Conservation (phyloP, 2,329 filamentous ascomycete genomes). For the Sporothrix mexicana region DNA sequence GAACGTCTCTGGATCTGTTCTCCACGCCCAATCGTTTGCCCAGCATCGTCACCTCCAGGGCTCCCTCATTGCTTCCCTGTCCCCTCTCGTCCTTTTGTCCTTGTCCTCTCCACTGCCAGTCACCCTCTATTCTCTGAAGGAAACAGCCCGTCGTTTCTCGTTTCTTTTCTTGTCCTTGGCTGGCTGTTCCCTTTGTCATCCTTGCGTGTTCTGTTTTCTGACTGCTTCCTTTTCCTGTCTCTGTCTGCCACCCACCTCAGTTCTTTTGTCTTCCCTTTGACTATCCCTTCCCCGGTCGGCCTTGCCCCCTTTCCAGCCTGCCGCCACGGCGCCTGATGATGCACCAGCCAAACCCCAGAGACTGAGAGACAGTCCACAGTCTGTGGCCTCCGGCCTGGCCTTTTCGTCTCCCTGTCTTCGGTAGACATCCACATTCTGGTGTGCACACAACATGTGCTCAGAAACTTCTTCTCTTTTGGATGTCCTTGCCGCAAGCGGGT, state of each 20-base stretch:
- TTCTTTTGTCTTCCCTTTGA: conserved; percentile 26
- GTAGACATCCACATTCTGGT: conserved; percentile 24
- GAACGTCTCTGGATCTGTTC: neutral
- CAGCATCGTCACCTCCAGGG: conserved; percentile 19
- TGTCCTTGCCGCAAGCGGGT: conserved; percentile 12
- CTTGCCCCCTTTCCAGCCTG: conserved; percentile 26
- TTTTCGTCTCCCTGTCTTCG: conserved; percentile 19
- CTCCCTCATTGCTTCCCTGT: neutral
- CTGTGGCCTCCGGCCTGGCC: neutral
- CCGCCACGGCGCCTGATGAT: conserved; percentile 28
- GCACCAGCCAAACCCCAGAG: neutral
- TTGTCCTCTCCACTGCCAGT: neutral
- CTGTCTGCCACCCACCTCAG: neutral
- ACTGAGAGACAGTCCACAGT: conserved; percentile 1
- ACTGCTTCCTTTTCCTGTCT: neutral
- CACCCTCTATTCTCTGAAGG: conserved; percentile 19
- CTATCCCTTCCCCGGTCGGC: conserved; percentile 15
- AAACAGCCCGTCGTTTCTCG: conserved; percentile 25
- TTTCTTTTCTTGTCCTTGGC: conserved; percentile 4
- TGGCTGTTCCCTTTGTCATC: neutral
- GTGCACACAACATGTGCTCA: conserved; percentile 1
- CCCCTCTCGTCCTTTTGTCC: neutral
- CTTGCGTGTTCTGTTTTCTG: neutral
- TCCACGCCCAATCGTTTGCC: conserved; percentile 28
- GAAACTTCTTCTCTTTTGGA: neutral